phyloP scores from a whole-genome alignment of 2,329 filamentous ascomycete genomes.

The Fusarium pilosicola region DNA sequence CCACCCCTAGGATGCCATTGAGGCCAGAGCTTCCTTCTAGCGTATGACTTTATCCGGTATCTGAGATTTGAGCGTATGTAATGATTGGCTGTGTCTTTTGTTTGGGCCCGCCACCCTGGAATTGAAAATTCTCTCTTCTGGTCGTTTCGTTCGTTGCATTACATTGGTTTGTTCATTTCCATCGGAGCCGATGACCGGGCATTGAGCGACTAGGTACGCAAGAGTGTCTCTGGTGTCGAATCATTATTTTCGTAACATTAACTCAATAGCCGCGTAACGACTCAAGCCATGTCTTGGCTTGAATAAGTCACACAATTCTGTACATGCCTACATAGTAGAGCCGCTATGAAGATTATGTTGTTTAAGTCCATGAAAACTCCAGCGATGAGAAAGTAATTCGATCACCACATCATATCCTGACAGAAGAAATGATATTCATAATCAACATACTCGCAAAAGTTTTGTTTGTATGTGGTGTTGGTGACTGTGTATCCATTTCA shows the following conservation, averaged over 20 bases:
- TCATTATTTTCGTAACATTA: slow-evolving; percentile 35
- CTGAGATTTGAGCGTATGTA: not conserved
- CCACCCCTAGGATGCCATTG: slow-evolving; percentile 2
- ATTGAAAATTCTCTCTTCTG: slow-evolving; percentile 38
- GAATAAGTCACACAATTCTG: slow-evolving; percentile 6
- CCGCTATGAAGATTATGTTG: not conserved
- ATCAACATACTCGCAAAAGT: not conserved
- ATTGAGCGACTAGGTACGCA: slow-evolving; percentile 6
- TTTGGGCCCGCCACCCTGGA: slow-evolving; percentile 30
- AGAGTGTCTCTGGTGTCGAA: not conserved
- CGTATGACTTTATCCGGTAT: slow-evolving; percentile 39
- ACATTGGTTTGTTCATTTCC: slow-evolving; percentile 15
- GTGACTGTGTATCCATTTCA: not conserved
- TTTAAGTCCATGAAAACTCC: not conserved
- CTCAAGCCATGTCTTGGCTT: slow-evolving; percentile 13
- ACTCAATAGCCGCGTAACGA: slow-evolving; percentile 23
- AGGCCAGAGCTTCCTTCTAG: slow-evolving; percentile 20
- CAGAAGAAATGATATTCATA: not conserved
- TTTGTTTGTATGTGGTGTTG: not conserved
- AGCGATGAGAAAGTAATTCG: not conserved
- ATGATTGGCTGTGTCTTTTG: slow-evolving; percentile 31
- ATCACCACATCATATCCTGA: not conserved
- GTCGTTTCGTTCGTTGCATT: slow-evolving; percentile 5
- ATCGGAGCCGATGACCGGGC: slow-evolving; percentile 42
- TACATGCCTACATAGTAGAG: not conserved